Conservation (phyloP, 805 yeast genomes). For the Candida sonorensis region DNA sequence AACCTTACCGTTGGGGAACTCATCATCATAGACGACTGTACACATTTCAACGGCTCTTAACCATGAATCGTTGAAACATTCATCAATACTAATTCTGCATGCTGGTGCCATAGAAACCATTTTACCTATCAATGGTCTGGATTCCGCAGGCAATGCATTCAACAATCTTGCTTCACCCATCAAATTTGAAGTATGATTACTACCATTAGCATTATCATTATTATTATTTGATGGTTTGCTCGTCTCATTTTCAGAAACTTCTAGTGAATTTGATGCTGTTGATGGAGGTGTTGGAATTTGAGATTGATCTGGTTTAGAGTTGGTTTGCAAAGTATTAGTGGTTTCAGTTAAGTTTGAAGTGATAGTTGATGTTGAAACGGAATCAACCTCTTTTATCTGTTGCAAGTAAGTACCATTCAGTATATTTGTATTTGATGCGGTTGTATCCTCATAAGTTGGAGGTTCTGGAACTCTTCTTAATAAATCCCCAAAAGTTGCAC, state of each 20-base stretch:
- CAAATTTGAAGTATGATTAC: slow-evolving; percentile 51
- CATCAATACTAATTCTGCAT: slow-evolving; percentile 75
- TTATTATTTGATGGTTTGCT: slow-evolving; percentile 9
- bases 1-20: slow-evolving; percentile 25
- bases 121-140: slow-evolving; percentile 57
- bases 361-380: slow-evolving; percentile 2
- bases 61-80: slow-evolving; percentile 71
- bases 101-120: slow-evolving; percentile 88
- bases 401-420: background rate
- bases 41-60: slow-evolving; percentile 61
- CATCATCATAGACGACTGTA: slow-evolving; percentile 38
- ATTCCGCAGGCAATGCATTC: slow-evolving; percentile 63
- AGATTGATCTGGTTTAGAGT: background rate
- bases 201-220: too few species aligned
- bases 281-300: slow-evolving; percentile 16
- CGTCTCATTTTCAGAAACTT: slow-evolving; percentile 7
- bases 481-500: slow-evolving; percentile 57
- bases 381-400: background rate
- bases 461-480: slow-evolving; percentile 50
- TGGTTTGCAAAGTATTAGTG: too few species aligned
- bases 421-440: slow-evolving; percentile 2
- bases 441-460: slow-evolving; percentile 24
- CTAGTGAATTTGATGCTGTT: slow-evolving; percentile 13
- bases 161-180: slow-evolving; percentile 69
- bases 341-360: slow-evolving; percentile 3